Conservation (phyloP, 1,139 yeast genomes). For the Diutina pseudorugosa region DNA sequence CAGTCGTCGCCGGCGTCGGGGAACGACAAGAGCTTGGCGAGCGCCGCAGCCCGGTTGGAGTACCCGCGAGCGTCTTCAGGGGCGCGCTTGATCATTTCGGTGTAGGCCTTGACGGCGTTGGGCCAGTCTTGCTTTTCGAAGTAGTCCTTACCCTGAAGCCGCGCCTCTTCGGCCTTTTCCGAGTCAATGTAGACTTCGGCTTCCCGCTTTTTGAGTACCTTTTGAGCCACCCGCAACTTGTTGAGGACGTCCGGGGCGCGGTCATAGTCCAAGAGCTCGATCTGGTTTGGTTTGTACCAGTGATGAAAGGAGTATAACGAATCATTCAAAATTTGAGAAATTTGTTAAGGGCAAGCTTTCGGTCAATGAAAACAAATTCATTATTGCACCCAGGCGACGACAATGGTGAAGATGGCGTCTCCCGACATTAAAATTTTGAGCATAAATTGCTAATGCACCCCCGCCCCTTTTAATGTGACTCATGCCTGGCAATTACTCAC, state of each 20-base stretch:
- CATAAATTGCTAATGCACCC: no score
- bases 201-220: slow-evolving; percentile 69
- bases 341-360: no score
- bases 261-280: no score
- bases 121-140: slow-evolving; percentile 96
- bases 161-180: slow-evolving; percentile 89
- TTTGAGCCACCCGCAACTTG: slow-evolving; percentile 81
- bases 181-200: slow-evolving; percentile 74
- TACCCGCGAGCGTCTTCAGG: slow-evolving; percentile 96
- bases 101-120: slow-evolving; percentile 83
- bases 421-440: no score
- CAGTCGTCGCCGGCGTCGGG: slow-evolving; percentile 95
- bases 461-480: no score
- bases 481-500: no score
- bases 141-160: slow-evolving; percentile 80
- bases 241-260: slow-evolving; percentile 89
- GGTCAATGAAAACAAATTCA: no score
- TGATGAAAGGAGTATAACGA: no score
- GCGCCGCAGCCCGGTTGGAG: slow-evolving; percentile 96
- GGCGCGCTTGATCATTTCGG: slow-evolving; percentile 92
- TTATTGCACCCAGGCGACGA: no score
- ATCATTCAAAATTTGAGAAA: no score
- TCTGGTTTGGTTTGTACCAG: no score
- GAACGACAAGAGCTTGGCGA: slow-evolving; percentile 88
- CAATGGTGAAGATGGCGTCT: no score